Evolutionary conservation across 495 filamentous ascomycete species (phyloP), one percentile per base, ranked within the genome.

Genomic region (Aspergillus homomorphus): DNA sequence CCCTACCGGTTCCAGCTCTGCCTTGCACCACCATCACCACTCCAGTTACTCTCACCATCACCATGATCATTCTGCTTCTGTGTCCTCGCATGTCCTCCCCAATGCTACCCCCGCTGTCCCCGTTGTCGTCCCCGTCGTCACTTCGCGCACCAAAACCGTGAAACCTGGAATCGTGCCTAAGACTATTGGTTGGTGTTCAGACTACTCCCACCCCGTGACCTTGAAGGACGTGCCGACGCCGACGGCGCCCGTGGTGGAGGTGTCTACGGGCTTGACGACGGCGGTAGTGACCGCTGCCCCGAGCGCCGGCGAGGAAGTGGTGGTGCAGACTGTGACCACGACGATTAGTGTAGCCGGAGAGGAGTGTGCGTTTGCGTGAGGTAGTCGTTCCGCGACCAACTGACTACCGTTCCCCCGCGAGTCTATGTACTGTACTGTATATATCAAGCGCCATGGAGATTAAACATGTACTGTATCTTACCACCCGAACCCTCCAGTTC

Each of bases 201-300:
- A 67, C 60, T 67, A 67, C 38, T 60, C 58, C 62, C 62, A 67
- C 60, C 65, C 65, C 52, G 62, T 67, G 46, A 67, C 65, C 48
- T 42, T 67, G 54, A 54, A 61, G 22, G 49, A 56, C 14, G 44
- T 61, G 22, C 62, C 65, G 4, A 58, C 59, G 12, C 59, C 62
- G 59, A 62, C 61, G 19, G 24, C 23, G 19, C 26, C 53, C 16
- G 15, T 44, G 19, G 20, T 53, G 33, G 33, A 38, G 33, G 33
- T 38, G 5, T 38, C 33, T 5, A 9, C 33, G 4, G 33, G 33
- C 2, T 2, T 38, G 33, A 38, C 33, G 33, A 38, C 33, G 33
- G 33, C 12, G 33, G 10, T 14, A 12, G 33, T 38, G 33, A 38
- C 33, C 2, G 33, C 33, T 38, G 33, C 33, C 2, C 33, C 33